Base-by-base conservation (phyloP, 331 rosid genomes). In the Acacia concinna region DNA sequence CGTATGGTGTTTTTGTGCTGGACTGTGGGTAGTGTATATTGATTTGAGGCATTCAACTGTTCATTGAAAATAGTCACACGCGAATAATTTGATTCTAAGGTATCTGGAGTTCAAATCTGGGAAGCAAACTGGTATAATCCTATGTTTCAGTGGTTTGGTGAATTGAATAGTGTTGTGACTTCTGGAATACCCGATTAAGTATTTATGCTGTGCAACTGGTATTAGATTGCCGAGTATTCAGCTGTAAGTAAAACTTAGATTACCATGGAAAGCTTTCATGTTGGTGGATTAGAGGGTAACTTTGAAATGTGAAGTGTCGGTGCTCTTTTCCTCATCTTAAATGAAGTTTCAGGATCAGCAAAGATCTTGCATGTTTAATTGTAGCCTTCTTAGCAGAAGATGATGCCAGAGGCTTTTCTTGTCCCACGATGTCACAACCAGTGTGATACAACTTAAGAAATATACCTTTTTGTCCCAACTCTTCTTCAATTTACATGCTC, bases 371-470 rank as follows among this genome's bases (percentile, higher is more conserved):
- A 56, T 67, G 57, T 73, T 57, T 56, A 12, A 40, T 34, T 51
- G 46, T 54, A 73, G 70, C 31, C 64, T 64, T 23, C 49, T 72
- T 77, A 54, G 65, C 30, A 54, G 76, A 71, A 65, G 72, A 77
- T 71, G 79, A 32, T 11, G 51, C 75, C 23, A 15, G 35, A 9
- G 52, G 38, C 57, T 52, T 73, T 52, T 8, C 62, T 65, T 64
- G 37, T 65, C 40, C 5, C 20, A 69, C 49, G 13, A 38, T 28
- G 52, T 38, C 62, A 44, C 62, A 51, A 51, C 41, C 79, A 64
- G 54, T 56, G 38, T 44, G 20, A 14, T 65, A 73, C 46, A 32
- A 43, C 28, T 54, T 65, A 38, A 72, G 72, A 51, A n/a, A n/a
- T 65, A 40, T 71, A 6, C 31, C 30, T 63, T 49, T 52, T 49